Percentiles rank a stretch among this genome's conserved stretches.
phyloP scores from a whole-genome alignment of 257 asterid genomes.

The Nicotiana paniculata region DNA sequence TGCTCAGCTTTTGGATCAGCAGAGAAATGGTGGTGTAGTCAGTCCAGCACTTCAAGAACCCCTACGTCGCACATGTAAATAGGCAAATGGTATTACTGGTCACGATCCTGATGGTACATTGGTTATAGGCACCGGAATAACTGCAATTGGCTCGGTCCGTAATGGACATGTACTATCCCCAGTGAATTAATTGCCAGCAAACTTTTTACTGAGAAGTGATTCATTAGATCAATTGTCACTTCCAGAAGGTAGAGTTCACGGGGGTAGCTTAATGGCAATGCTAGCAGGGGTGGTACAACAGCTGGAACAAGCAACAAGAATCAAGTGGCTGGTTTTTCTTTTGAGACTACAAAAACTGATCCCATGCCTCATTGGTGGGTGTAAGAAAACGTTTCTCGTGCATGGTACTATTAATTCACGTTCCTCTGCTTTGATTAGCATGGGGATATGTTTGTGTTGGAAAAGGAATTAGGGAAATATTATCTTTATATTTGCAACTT shows the following conservation, averaged over 20 bases:
- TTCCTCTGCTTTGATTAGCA: no score
- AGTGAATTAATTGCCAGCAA: constrained; percentile 9
- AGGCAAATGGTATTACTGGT: not conserved
- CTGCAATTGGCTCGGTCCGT: constrained; percentile 15
- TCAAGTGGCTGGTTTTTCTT: constrained; percentile 8
- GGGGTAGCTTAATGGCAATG: constrained; percentile 62
- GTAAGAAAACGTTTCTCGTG: not conserved
- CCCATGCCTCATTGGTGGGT: constrained; percentile 18
- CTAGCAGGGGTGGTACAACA: constrained; percentile 30
- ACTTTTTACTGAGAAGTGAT: constrained; percentile 6
- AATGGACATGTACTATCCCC: constrained; percentile 7
- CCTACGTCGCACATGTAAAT: constrained; percentile 9
- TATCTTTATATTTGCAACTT: no score
- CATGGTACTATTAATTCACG: no score
- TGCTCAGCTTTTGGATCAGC: constrained; percentile 30
- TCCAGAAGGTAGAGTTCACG: constrained; percentile 76
- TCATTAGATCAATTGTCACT: constrained; percentile 26
- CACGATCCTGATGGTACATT: no score
- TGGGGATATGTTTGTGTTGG: no score
- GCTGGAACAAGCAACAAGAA: constrained; percentile 2
- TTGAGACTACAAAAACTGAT: constrained; percentile 11
- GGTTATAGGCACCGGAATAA: no score
- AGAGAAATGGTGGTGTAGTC: not conserved
- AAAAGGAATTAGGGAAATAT: no score
- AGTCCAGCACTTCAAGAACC: constrained; percentile 17